These are phyloP conservation scores for Stentor coeruleus DNA, from an alignment of 73 alveolate species.

Conservation along the genomic window DNA sequence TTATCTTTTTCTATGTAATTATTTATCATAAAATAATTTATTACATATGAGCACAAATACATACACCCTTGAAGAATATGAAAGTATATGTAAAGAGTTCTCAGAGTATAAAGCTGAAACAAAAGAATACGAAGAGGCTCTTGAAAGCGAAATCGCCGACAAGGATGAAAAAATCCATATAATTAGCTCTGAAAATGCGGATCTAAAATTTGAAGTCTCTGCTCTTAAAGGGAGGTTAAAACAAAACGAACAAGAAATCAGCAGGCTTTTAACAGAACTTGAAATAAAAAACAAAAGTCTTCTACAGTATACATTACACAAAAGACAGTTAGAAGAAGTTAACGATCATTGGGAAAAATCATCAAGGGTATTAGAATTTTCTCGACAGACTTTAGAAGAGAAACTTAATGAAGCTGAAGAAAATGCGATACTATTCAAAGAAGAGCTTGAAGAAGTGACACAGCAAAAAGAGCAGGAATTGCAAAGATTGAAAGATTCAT, in stretches of 20 bases:
- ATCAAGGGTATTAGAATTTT: background rate
- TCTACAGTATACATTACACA: background rate
- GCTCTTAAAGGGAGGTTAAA: background rate
- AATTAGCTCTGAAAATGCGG: background rate
- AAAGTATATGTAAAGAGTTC: too few relatives aligned
- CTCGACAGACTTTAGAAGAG: background rate
- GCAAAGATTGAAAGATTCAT: background rate
- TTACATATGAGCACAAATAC: too few relatives aligned
- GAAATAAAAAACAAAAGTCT: background rate
- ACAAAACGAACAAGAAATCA: background rate
- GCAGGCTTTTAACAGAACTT: background rate
- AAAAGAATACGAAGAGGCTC: too few relatives aligned
- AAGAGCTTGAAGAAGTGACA: slow-evolving; percentile 10
- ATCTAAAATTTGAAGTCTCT: background rate
- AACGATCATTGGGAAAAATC: slow-evolving; percentile 18
- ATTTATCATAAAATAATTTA: too few relatives aligned
- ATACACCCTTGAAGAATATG: too few relatives aligned
- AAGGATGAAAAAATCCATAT: background rate
- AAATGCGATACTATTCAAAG: background rate
- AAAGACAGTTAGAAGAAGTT: background rate
- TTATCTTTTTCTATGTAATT: too few relatives aligned
- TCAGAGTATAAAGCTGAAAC: too few relatives aligned
- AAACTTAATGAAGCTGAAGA: slow-evolving; percentile 7
- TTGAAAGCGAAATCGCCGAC: background rate
- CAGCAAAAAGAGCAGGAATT: background rate